These are phyloP conservation scores for Colletotrichum aenigma DNA, from an alignment of 2,329 filamentous ascomycete species.

Conservation along the genomic window DNA sequence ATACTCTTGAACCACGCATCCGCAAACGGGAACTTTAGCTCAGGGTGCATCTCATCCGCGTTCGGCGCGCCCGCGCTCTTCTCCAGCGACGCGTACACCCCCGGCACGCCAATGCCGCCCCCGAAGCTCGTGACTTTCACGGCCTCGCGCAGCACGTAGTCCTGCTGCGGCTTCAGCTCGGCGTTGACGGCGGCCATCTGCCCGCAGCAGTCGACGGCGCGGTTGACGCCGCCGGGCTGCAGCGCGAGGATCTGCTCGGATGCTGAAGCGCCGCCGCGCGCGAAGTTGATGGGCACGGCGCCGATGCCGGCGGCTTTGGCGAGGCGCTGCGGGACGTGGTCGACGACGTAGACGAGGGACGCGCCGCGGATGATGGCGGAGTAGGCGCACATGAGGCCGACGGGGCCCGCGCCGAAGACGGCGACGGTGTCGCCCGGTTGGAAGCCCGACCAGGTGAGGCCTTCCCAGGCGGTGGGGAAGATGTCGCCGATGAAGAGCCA, in stretches of 20 bases:
- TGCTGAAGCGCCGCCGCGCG: neutral
- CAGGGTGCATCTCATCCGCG: neutral
- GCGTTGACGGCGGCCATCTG: constrained; percentile 21
- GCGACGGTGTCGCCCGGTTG: constrained; percentile 64
- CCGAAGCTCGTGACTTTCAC: constrained; percentile 15
- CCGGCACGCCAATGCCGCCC: constrained; percentile 27
- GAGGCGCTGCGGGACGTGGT: constrained; percentile 26
- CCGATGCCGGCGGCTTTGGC: constrained; percentile 24
- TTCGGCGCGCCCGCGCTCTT: constrained; percentile 21
- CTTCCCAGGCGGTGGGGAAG: constrained; percentile 60
- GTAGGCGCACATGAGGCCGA: constrained; percentile 59
- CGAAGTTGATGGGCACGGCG: constrained; percentile 26
- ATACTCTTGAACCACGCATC: constrained; percentile 22
- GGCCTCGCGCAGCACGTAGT: constrained; percentile 22
- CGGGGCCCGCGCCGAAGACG: constrained; percentile 67
- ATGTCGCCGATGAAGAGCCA: constrained; percentile 54
- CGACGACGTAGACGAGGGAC: constrained; percentile 23
- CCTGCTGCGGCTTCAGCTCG: constrained; percentile 19
- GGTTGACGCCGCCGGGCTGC: constrained; percentile 21
- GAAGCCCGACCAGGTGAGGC: constrained; percentile 61
- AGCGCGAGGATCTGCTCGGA: constrained; percentile 24
- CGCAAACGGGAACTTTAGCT: constrained; percentile 22
- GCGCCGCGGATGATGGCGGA: constrained; percentile 29
- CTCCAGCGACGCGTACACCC: constrained; percentile 20
- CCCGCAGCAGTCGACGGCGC: constrained; percentile 26